phyloP scores from a whole-genome alignment of 2,329 filamentous ascomycete genomes.

The Sporothrix curviconia region DNA sequence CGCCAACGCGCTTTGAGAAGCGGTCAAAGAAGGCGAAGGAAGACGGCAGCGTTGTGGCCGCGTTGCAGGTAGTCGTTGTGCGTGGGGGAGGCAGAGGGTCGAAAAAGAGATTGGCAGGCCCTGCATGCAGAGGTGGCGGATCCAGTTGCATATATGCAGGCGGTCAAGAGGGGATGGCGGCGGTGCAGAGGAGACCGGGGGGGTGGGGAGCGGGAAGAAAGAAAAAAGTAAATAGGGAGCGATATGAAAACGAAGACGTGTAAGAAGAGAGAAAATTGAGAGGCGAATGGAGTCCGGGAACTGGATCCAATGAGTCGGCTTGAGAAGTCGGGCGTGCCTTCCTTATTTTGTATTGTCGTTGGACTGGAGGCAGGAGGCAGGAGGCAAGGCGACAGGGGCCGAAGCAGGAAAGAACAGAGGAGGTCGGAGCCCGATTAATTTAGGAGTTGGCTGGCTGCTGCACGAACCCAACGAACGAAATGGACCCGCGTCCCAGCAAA shows the following conservation, averaged over 20 bases:
- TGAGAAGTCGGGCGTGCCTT: neutral
- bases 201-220: neutral
- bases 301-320: conserved; percentile 1
- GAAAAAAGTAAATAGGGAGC: neutral
- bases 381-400: neutral
- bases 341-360: neutral
- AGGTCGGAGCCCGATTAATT: conserved; percentile 4
- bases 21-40: conserved; percentile 9
- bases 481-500: conserved; percentile 5
- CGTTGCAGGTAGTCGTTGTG: neutral
- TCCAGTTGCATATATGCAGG: conserved; percentile 11
- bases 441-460: neutral
- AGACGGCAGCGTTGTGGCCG: neutral
- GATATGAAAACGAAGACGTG: neutral
- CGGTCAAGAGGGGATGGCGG: conserved; percentile 11
- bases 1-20: conserved; percentile 12
- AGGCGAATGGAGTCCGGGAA: conserved; percentile 2
- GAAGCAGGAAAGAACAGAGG: neutral
- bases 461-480: neutral
- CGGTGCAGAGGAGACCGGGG: neutral
- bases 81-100: neutral
- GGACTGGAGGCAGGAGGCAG: neutral
- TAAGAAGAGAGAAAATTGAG: neutral
- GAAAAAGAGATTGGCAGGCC: conserved; percentile 10
- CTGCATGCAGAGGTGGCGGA: conserved; percentile 5